Evolutionary conservation across 306 rosid species (phyloP), one percentile per base, ranked within the genome.

Genomic region (Vachellia pachyceras): DNA sequence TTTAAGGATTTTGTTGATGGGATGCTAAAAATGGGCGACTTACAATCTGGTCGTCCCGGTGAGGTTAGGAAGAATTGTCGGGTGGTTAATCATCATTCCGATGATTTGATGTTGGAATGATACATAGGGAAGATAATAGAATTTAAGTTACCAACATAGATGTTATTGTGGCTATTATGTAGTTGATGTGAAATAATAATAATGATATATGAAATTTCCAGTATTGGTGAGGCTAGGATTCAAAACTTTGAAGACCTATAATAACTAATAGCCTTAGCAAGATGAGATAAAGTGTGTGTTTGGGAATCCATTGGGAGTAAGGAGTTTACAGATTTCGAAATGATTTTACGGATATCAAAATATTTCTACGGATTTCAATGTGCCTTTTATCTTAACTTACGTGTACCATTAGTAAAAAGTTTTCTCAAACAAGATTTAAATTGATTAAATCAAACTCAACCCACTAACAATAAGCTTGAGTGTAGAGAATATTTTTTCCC

Each of bases 11-110:
- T 95, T 77, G 97, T 69, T 5, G 82, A 89, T 44, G 97, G 97
- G 72, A 95, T 95, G 97, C 29, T 88, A 63, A 93, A 89, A 82
- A 29, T 95, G 97, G 97, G 99, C 5, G 97, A 91, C 50, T 88
- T 95, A 87, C 94, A 88, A 63, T 82, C 85, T 5, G 89, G 86
- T 61, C 77, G 55, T 0, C 95, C 92, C 0, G 96, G 99, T 45
- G 97, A 95, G 90, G 84, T 93, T 17, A 84, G 99, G 82, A 87
- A 73, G 73, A 89, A 95, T 39, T 95, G 97, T 80, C 84, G 99
- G 82, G 87, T 87, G 13, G 95, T 61, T 4, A 95, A 90, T 69
- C 13, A 78, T 23, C 82, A 68, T 3, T n/a, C 64, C 0, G 6
- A 36, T 50, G 57, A 73, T 54, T 18, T 80, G 79, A 10, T 20